phyloP scores from a whole-genome alignment of 352 stramenopile genomes.

The Phytopythium ostracodes region DNA sequence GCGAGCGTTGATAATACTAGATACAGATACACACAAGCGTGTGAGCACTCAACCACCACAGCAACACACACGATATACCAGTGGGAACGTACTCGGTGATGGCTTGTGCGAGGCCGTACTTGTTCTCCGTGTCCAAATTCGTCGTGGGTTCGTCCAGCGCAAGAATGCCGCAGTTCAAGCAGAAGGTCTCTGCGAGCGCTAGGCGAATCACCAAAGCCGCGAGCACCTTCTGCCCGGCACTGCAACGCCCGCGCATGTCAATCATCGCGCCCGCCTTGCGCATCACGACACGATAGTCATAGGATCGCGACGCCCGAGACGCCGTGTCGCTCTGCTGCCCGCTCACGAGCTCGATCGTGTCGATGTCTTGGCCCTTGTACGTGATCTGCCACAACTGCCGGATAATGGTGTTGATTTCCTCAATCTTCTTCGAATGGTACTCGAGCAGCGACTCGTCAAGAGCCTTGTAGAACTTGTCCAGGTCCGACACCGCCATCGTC shows the following conservation, averaged over 20 bases:
- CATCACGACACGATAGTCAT: constrained; percentile 99
- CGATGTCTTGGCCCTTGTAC: constrained; percentile 99
- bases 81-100: constrained; percentile 72
- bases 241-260: constrained; percentile 99
- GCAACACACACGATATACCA: background rate
- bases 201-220: constrained; percentile 97
- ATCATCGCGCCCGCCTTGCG: constrained; percentile 93
- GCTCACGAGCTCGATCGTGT: constrained; percentile 98
- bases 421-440: constrained; percentile 99
- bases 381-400: constrained; percentile 97
- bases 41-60: constrained; percentile 1
- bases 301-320: constrained; percentile 75
- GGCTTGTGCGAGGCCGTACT: constrained; percentile 87
- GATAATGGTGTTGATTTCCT: constrained; percentile 99
- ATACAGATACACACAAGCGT: no score
- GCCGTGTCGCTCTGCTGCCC: constrained; percentile 80
- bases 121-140: constrained; percentile 97
- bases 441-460: constrained; percentile 95
- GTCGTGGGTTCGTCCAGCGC: constrained; percentile 99
- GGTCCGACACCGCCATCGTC: constrained; percentile 92
- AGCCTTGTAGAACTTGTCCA: constrained; percentile 97
- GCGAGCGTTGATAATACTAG: constrained; percentile 94
- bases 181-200: constrained; percentile 98
- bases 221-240: constrained; percentile 95
- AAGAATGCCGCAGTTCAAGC: constrained; percentile 97